Evolutionary conservation across 352 stramenopile species (phyloP).

Genomic region (Globisporangium cederbergense): DNA sequence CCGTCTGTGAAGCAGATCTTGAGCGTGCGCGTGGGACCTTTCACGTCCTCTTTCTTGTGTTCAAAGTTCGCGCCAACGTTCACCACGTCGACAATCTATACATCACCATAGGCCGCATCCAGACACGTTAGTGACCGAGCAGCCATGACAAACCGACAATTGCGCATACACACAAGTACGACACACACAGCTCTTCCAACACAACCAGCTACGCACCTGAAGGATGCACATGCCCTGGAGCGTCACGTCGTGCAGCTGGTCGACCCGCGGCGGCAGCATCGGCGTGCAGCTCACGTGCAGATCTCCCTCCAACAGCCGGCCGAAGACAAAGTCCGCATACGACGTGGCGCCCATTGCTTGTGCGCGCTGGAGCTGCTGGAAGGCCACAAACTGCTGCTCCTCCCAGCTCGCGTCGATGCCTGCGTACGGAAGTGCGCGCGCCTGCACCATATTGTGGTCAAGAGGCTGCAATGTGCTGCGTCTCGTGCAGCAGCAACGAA

Average conservation of each 20-base stretch:
- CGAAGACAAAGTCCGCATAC: slow-evolving; percentile 54
- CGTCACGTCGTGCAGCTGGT: slow-evolving; percentile 41
- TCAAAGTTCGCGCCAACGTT: slow-evolving; percentile 80
- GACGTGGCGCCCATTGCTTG: slow-evolving; percentile 9
- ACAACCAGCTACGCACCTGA: slow-evolving; percentile 34
- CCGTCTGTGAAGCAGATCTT: slow-evolving; percentile 84
- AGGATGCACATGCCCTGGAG: slow-evolving; percentile 71
- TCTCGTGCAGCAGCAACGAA: neutral
- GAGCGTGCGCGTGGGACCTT: slow-evolving; percentile 63
- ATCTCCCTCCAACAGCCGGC: slow-evolving; percentile 57
- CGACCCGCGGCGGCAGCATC: slow-evolving; percentile 47
- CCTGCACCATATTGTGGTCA: slow-evolving; percentile 6
- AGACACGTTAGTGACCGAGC: neutral
- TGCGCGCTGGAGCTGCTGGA: slow-evolving; percentile 20
- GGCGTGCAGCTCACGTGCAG: slow-evolving; percentile 64
- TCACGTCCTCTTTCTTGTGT: slow-evolving; percentile 59
- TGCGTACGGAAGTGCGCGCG: slow-evolving; percentile 44
- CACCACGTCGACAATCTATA: slow-evolving; percentile 70
- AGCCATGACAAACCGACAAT: neutral
- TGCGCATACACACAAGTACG: neutral
- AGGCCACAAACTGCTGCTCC: slow-evolving; percentile 37
- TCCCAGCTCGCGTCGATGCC: slow-evolving; percentile 60
- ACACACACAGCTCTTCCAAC: too few species aligned
- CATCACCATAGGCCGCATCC: neutral
- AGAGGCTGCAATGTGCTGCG: neutral